Base-by-base conservation (phyloP, 2,329 filamentous ascomycete species). In the Chrysosphaeria jannelii region DNA sequence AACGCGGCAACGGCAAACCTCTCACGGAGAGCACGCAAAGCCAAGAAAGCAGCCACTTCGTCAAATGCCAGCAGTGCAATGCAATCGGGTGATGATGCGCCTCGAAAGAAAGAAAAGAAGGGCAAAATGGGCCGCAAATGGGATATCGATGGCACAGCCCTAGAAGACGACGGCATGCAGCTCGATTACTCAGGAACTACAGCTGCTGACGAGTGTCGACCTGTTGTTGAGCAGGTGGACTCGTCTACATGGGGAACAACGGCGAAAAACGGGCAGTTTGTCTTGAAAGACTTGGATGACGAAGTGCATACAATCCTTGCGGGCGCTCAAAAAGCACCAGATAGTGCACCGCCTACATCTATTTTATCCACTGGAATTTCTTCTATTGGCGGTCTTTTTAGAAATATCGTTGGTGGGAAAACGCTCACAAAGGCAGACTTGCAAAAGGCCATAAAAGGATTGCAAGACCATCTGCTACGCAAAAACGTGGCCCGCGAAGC, bases 401-500 rank as follows among this genome's bases (percentile, higher is more conserved):
- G 76, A 33, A 93, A 91, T 39, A 70, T 97, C 19, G 70, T 97
- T 1, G 85, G 85, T 25, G 85, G 88, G 31, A 91, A 91, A 51
- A 75, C 69, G 1, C 48, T 97, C 36, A 88, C 76, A 2, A 74
- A 78, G 41, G 62, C 71, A 32, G 81, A 93, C 37, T 56, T 97
- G 12, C 70, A 76, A 30, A 89, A 88, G 42, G 74, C 85, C 2
- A 66, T 97, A 48, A 85, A 81, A 45, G 72, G 70, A 15, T 91
- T 97, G 76, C 76, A 91, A 40, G 76, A 90, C 27, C 81, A 93
- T 41, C 52, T 97, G 5, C 47, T 97, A 28, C 67, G 70, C 46
- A 97, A 97, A 52, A 97, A 97, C 36, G 79, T 97, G 14, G 85
- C 85, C 0, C 70, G 75, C 25, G 85, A 93, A 50, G 85, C 85